Percentiles rank a stretch among this genome's conserved stretches.
Evolutionary conservation across 768 basidiomycete species (phyloP).

Genomic region (Amanita subjunquillea): DNA sequence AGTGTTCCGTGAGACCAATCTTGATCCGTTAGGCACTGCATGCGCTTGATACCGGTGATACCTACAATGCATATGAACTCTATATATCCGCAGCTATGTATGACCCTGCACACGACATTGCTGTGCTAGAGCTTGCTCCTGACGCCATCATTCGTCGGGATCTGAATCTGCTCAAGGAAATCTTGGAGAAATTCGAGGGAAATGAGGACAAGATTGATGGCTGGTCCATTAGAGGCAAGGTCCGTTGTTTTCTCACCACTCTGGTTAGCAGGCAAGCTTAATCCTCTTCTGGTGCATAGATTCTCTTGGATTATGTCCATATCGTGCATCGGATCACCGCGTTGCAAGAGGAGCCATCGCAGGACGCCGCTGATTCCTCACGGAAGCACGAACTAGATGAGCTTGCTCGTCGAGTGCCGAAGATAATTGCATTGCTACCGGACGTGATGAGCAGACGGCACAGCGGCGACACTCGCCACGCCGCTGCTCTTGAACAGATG

Average conservation of each 20-base stretch:
- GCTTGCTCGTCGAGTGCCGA: conserved; percentile 48
- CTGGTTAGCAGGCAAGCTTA: neutral
- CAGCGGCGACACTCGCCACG: conserved; percentile 49
- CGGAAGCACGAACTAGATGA: conserved; percentile 49
- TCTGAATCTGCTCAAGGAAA: conserved; percentile 46
- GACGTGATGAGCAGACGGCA: conserved; percentile 46
- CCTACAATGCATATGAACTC: conserved; percentile 69
- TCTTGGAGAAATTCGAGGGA: conserved; percentile 59
- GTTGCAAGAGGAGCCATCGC: conserved; percentile 33
- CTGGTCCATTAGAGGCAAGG: conserved; percentile 84
- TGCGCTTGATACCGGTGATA: conserved; percentile 47
- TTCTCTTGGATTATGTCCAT: conserved; percentile 63
- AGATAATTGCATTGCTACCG: conserved; percentile 57
- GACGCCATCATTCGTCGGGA: conserved; percentile 74
- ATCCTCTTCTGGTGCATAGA: conserved; percentile 23
- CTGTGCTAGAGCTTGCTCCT: conserved; percentile 78
- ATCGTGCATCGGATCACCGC: conserved; percentile 51
- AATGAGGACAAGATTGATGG: conserved; percentile 41
- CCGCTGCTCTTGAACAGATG: conserved; percentile 67
- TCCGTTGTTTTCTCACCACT: conserved; percentile 18
- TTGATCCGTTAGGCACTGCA: conserved; percentile 45
- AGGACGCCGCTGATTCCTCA: conserved; percentile 33
- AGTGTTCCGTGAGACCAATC: neutral
- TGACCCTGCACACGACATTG: conserved; percentile 72
- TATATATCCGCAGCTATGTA: conserved; percentile 63